These are phyloP conservation scores for Pharnaceum exiguum DNA, from an alignment of 148 eudicot genomes.

Conservation along the genomic window DNA sequence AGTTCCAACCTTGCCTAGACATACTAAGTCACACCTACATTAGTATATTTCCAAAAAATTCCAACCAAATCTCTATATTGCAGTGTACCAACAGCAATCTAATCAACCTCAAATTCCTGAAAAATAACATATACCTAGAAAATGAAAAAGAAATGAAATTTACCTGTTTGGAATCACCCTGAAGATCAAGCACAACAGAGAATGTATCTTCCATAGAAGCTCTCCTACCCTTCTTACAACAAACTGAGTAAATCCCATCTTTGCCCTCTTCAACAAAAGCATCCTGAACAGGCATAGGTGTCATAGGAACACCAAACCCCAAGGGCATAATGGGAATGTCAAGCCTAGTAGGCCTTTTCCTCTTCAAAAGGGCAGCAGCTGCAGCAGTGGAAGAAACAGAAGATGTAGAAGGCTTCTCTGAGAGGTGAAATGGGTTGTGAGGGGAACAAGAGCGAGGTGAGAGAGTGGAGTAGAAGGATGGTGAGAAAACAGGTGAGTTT, in stretches of 20 bases:
- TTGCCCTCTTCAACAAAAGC: conserved; percentile 45
- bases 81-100: too few species aligned
- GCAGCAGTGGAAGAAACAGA: conserved; percentile 26
- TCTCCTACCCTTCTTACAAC: conserved; percentile 78
- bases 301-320: conserved; percentile 29
- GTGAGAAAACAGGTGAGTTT: conserved; percentile 59
- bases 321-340: conserved; percentile 45
- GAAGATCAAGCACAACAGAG: conserved; percentile 43
- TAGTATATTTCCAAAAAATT: too few species aligned
- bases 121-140: neutral
- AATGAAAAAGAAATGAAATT: neutral
- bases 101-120: neutral
- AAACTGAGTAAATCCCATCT: conserved; percentile 75
- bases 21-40: too few species aligned
- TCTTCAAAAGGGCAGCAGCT: conserved; percentile 43
- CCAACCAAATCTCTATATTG: too few species aligned
- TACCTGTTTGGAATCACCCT: conserved; percentile 75
- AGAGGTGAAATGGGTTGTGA: conserved; percentile 23
- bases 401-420: conserved; percentile 16
- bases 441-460: conserved; percentile 22
- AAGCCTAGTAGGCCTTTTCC: conserved; percentile 71
- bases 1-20: too few species aligned
- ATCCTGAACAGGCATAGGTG: conserved; percentile 22
- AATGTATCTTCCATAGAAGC: conserved; percentile 83
- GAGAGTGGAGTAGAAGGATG: conserved; percentile 26